Evolutionary conservation across 345 rosid genomes (phyloP), one percentile per base, ranked within the genome.

Genomic region (Rhizophora mangle): DNA sequence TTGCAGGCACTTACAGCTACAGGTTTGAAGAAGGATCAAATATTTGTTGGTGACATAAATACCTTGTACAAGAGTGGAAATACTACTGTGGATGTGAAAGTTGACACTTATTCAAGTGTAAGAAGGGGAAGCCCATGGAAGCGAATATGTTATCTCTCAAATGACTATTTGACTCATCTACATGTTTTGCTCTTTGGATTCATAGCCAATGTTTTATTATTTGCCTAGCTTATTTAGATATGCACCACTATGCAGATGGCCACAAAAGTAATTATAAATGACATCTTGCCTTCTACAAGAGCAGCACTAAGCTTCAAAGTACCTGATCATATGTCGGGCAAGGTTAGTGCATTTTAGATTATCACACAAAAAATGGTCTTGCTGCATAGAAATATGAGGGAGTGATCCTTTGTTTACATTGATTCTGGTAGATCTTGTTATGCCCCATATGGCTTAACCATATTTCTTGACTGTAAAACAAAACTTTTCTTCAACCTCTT

Each of bases 321-420:
- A 66, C 97, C 97, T 53, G 93, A 92, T 84, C 92, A 92, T 77
- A 89, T 84, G 84, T 92, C 93, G 78, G 93, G 97, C 85, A 89
- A 89, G 96, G 97, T 92, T 71, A 76, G 92, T 85, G 74, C 83
- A 64, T 65, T 39, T 58, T 36, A 20, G 60, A 65, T 32, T 32
- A 24, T 6, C 21, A 34, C 36, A 31, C 8, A 6, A 30, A 11
- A 46, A 47, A 55, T n/a, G 30, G 27, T 6, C 18, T 0, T 47
- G 55, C 55, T 24, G 19, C 57, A 55, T 55, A 21, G 59, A 39
- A 39, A 39, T 39, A 39, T 39, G 47, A 39, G 47, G 15, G 15
- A 3, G 16, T 10, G 47, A 16, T 39, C 16, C 11, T 39, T 39
- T 39, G 47, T 39, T 10, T 9, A 39, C 1, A 1, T 39, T 39